These are phyloP conservation scores for Debaryomyces castellii DNA, from an alignment of 805 yeast genomes.

Conservation along the genomic window DNA sequence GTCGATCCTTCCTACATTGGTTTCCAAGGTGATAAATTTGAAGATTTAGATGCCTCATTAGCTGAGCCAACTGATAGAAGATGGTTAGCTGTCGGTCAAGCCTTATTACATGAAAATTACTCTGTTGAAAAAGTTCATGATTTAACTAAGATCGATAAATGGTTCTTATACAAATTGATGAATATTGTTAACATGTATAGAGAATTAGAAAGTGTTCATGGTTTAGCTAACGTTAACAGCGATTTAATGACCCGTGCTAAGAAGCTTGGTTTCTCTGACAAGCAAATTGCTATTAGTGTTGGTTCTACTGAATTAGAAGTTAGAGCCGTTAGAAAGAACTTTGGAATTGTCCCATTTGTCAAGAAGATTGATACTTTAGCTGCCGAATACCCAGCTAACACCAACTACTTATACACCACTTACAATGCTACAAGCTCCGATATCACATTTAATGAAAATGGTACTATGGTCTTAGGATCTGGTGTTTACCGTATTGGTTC, in stretches of 20 bases:
- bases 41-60: conserved; percentile 72
- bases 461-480: conserved; percentile 95
- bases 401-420: conserved; percentile 94
- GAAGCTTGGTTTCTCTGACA: conserved; percentile 93
- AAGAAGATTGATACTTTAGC: conserved; percentile 97
- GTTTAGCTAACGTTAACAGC: conserved; percentile 55
- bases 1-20: conserved; percentile 90
- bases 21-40: conserved; percentile 82
- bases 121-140: conserved; percentile 91
- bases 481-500: conserved; percentile 99
- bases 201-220: conserved; percentile 64
- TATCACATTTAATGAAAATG: conserved; percentile 81
- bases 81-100: conserved; percentile 98
- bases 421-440: conserved; percentile 89
- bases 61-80: conserved; percentile 92
- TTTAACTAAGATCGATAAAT: conserved; percentile 86
- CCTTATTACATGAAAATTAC: conserved; percentile 86
- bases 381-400: conserved; percentile 97
- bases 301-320: conserved; percentile 75
- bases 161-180: conserved; percentile 92
- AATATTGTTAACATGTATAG: conserved; percentile 89
- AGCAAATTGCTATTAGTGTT: conserved; percentile 82
- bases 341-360: conserved; percentile 86
- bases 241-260: conserved; percentile 79
- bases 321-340: conserved; percentile 76